A percentile compares a stretch with the other conserved stretches of the same genome.
Evolutionary conservation across 176 grass and related monocot genomes (phyloP).

Genomic region (Phoenix dactylifera): DNA sequence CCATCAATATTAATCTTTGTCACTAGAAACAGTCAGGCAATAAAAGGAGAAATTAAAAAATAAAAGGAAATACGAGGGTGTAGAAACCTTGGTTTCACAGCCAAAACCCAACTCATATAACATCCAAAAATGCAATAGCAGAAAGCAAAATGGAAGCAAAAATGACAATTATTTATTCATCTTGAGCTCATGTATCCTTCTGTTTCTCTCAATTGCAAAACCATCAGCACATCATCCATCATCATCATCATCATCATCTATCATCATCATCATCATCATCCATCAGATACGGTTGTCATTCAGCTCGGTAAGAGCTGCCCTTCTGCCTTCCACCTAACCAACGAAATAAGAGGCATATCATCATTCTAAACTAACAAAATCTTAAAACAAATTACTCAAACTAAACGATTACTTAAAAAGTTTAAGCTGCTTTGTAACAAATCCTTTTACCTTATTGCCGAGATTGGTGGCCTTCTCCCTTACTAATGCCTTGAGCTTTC

Average conservation of each 20-base stretch:
- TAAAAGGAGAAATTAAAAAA: too few relatives aligned
- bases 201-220: too few relatives aligned
- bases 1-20: too few relatives aligned
- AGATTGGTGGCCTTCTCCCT: slow-evolving; percentile 23
- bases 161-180: too few relatives aligned
- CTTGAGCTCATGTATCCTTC: too few relatives aligned
- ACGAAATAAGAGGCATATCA: not conserved
- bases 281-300: too few relatives aligned
- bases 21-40: too few relatives aligned
- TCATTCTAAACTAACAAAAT: not conserved
- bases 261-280: too few relatives aligned
- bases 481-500: slow-evolving; percentile 36
- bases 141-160: not conserved
- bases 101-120: not conserved
- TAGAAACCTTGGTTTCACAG: slow-evolving; percentile 55
- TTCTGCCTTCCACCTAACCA: too few relatives aligned
- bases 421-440: too few relatives aligned
- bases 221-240: too few relatives aligned
- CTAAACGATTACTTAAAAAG: slow-evolving; percentile 15
- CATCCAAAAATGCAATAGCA: not conserved
- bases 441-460: not conserved
- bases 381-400: not conserved
- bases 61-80: not conserved
- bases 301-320: too few relatives aligned
- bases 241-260: not conserved